Conservation (phyloP, 768 basidiomycete genomes). For the Mycena haematopus region DNA sequence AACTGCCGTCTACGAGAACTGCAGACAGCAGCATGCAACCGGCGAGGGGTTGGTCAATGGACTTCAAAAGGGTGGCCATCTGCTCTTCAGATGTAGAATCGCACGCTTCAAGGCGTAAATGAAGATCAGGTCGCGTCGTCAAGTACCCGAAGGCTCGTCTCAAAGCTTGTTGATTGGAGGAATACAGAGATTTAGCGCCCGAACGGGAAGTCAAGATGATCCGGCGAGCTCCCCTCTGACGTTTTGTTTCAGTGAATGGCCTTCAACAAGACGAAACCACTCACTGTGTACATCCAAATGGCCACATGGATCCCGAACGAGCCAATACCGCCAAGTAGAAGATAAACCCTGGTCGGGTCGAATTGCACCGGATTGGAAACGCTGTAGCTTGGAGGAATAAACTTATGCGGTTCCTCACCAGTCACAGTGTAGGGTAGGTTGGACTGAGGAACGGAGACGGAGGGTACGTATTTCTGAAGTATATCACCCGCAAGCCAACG, state of each 20-base stretch:
- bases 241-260: neutral
- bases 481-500: neutral
- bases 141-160: constrained; percentile 36
- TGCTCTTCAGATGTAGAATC: constrained; percentile 36
- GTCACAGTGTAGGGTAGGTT: neutral
- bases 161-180: neutral
- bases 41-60: constrained; percentile 34
- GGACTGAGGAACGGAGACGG: neutral
- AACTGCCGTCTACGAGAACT: constrained; percentile 39
- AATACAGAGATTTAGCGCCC: constrained; percentile 28
- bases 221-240: constrained; percentile 42
- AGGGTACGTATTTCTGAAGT: neutral
- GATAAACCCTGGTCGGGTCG: constrained; percentile 38
- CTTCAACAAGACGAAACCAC: constrained; percentile 4
- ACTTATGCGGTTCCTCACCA: constrained; percentile 12
- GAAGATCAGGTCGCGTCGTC: constrained; percentile 35
- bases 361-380: constrained; percentile 28
- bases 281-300: constrained; percentile 49
- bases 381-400: neutral
- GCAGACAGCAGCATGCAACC: constrained; percentile 43
- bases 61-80: constrained; percentile 31
- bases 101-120: constrained; percentile 37
- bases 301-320: constrained; percentile 45
- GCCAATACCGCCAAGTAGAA: constrained; percentile 49
- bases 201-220: constrained; percentile 46